Evolutionary conservation across 2,329 filamentous ascomycete species (phyloP).

Genomic region (Claviceps humidiphila): DNA sequence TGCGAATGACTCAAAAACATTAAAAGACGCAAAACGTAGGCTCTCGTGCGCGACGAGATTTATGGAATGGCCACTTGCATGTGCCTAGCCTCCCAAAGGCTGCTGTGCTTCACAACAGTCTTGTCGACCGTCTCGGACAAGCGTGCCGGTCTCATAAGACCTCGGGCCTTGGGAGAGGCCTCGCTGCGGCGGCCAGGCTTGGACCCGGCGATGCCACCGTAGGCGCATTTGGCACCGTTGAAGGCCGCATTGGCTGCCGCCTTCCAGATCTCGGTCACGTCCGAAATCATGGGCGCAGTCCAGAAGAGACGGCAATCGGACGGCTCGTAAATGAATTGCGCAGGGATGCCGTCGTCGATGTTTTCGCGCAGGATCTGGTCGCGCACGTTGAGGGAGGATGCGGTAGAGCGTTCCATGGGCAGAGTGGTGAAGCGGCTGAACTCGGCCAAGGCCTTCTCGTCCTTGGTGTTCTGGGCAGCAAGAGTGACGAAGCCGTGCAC

Average conservation of each 20-base stretch:
- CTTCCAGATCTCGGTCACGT: constrained; percentile 34
- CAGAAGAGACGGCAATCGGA: constrained; percentile 38
- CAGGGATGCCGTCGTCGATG: constrained; percentile 26
- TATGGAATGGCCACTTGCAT: constrained; percentile 4
- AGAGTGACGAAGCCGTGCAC: constrained; percentile 15
- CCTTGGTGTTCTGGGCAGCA: constrained; percentile 14
- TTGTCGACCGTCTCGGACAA: constrained; percentile 3
- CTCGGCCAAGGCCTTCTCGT: constrained; percentile 13
- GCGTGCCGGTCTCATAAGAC: not conserved
- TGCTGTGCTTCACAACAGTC: not conserved
- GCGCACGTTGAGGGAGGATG: constrained; percentile 23
- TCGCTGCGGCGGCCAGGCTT: constrained; percentile 1
- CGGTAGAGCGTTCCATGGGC: constrained; percentile 19
- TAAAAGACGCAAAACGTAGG: not conserved
- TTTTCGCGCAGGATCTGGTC: constrained; percentile 25
- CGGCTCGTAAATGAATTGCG: constrained; percentile 35
- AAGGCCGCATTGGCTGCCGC: constrained; percentile 27
- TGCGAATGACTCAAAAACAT: not conserved
- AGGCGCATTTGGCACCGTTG: constrained; percentile 26
- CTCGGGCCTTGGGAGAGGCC: not conserved
- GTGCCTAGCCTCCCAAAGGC: constrained; percentile 3
- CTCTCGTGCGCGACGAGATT: not conserved
- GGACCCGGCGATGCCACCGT: constrained; percentile 17
- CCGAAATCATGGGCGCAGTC: constrained; percentile 33
- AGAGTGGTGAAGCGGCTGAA: constrained; percentile 19